These are phyloP conservation scores for Volvox africanus DNA, from an alignment of 139 green algal genomes.

Conservation along the genomic window DNA sequence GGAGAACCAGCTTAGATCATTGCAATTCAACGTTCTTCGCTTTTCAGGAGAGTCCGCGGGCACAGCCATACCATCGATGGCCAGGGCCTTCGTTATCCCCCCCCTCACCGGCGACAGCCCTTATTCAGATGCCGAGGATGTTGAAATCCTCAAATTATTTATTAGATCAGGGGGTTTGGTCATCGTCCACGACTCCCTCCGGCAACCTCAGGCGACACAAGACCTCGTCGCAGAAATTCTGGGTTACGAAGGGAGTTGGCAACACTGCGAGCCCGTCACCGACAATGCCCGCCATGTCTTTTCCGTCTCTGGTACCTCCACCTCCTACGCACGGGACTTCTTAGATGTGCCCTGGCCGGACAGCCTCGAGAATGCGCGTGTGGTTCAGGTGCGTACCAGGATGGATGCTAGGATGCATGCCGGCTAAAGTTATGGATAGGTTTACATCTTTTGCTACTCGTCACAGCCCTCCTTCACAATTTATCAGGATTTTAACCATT, in stretches of 20 bases:
- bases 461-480: too few species aligned
- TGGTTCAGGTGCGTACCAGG: background rate
- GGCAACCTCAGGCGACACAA: background rate
- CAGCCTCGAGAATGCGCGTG: background rate
- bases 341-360: background rate
- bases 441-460: too few species aligned
- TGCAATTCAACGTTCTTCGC: background rate
- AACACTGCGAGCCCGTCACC: background rate
- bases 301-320: background rate
- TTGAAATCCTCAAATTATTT: background rate
- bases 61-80: background rate
- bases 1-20: background rate
- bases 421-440: too few species aligned
- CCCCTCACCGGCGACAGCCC: background rate
- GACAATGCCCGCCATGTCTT: background rate
- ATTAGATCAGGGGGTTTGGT: background rate
- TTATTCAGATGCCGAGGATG: constrained; percentile 4
- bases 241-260: background rate
- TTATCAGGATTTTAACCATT: too few species aligned
- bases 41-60: background rate
- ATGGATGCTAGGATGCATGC: too few species aligned
- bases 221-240: constrained; percentile 3
- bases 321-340: background rate
- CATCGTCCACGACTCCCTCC: background rate
- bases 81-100: background rate